Evolutionary conservation across 305 asterid species (phyloP).

Genomic region (Fraxinus albicans): DNA sequence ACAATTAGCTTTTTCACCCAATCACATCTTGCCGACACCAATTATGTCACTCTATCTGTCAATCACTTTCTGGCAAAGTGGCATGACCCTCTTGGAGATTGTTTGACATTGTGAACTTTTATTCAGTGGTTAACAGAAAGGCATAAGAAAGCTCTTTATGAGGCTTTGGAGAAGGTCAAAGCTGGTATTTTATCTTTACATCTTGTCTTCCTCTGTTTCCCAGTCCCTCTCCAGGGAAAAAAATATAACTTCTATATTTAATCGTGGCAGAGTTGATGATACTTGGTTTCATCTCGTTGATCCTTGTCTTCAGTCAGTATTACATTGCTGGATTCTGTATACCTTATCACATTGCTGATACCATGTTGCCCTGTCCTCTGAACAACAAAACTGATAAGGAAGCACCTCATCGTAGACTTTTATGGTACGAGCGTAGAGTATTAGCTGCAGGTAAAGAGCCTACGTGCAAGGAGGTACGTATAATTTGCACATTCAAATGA

Average conservation of each 20-base stretch:
- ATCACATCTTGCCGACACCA: too few species aligned
- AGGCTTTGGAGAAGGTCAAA: constrained; percentile 84
- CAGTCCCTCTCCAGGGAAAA: background rate
- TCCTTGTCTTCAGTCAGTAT: constrained; percentile 68
- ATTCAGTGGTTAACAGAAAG: constrained; percentile 68
- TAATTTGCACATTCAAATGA: background rate
- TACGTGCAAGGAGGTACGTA: constrained; percentile 47
- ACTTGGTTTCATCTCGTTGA: constrained; percentile 70
- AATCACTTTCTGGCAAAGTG: too few species aligned
- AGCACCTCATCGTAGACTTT: constrained; percentile 46
- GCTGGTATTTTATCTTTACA: constrained; percentile 43
- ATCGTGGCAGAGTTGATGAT: constrained; percentile 62
- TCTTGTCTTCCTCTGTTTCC: background rate
- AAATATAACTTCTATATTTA: constrained; percentile 15
- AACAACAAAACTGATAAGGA: constrained; percentile 11
- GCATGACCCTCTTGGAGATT: background rate
- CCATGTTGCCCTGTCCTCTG: constrained; percentile 65
- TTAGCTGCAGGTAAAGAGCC: constrained; percentile 38
- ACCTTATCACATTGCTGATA: constrained; percentile 47
- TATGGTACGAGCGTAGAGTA: constrained; percentile 60
- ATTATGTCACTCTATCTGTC: too few species aligned
- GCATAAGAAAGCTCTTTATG: constrained; percentile 81
- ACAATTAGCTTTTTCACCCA: too few species aligned
- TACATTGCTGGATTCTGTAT: constrained; percentile 73
- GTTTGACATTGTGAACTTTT: constrained; percentile 13